Evolutionary conservation across 2,329 filamentous ascomycete genomes (phyloP).

Genomic region (Cadophora malorum): DNA sequence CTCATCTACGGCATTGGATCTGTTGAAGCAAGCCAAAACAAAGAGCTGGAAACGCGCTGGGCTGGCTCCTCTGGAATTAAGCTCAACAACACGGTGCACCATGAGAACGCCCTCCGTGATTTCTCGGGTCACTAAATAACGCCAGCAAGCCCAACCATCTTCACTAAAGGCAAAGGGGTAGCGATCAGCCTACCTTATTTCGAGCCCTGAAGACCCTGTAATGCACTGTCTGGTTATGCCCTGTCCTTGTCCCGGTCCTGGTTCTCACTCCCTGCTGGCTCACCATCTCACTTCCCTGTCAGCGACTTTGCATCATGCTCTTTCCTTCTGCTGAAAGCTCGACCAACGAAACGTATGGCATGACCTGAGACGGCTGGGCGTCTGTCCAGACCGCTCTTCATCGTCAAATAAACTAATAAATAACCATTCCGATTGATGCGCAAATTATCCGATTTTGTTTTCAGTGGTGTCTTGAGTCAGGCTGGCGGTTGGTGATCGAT

Average conservation of each 20-base stretch:
- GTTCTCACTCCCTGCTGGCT: not conserved
- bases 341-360: conserved; percentile 9
- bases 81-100: conserved; percentile 12
- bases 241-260: not conserved
- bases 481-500: not conserved
- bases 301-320: conserved; percentile 13
- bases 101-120: conserved; percentile 14
- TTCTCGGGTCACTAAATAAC: conserved; percentile 15
- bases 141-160: conserved; percentile 13
- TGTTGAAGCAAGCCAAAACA: not conserved
- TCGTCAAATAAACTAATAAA: not conserved
- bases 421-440: not conserved
- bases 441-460: not conserved
- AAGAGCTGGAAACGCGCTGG: not conserved
- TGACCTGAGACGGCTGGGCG: not conserved
- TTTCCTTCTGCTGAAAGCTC: conserved; percentile 4
- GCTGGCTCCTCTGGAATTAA: conserved; percentile 14
- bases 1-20: not conserved
- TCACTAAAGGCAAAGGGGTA: conserved; percentile 26
- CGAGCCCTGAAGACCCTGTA: conserved; percentile 18
- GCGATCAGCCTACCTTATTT: conserved; percentile 39
- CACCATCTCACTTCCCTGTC: not conserved
- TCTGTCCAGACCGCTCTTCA: conserved; percentile 13
- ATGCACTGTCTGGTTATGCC: conserved; percentile 11
- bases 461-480: not conserved